Evolutionary conservation across 768 basidiomycete genomes (phyloP), one percentile per base, ranked within the genome.

Genomic region (Chalciporus piperatus): DNA sequence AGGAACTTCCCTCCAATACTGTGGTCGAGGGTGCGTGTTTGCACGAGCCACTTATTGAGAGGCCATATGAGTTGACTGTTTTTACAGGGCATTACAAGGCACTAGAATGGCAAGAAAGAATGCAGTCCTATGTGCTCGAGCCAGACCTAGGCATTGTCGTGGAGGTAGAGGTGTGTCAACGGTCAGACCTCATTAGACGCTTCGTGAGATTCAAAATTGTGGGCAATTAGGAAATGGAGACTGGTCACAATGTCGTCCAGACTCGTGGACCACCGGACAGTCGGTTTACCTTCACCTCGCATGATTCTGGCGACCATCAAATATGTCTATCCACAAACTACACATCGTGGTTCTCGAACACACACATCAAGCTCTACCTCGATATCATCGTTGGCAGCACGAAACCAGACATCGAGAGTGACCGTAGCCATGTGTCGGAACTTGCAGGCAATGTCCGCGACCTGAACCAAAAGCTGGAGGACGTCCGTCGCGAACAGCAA

Each of bases 271-370:
- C 94, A 6, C 75, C 85, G 20, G 89, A 96, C 45, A 90, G 97
- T 25, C 83, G 83, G 51, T 98, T 98, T 74, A 98, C 97, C 0
- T 99, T 99, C 65, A 98, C 97, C 23, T 97, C 96, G 5, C 93
- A 97, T 67, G 92, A 95, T 54, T 80, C 95, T 25, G 95, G 95
- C 43, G 97, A 98, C 75, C 97, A 99, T 74, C 85, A 90, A 47
- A 97, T 99, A 65, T 99, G 97, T 67, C 81, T 98, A 45, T 91
- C 91, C 6, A 89, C 92, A 17, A 96, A 96, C 69, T 88, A 92
- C 71, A 86, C 92, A 3, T 83, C 89, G 14, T 96, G 91, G 92
- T 89, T 90, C 70, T 78, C 81, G 50, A 80, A 75, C 62, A 83
- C 91, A 2, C 95, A 98, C 68, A 90, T 99, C 55, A 91, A 92